Evolutionary conservation across 164 flowering plant species (phyloP).

Genomic region (Kalanchoe fedtschenkoi): DNA sequence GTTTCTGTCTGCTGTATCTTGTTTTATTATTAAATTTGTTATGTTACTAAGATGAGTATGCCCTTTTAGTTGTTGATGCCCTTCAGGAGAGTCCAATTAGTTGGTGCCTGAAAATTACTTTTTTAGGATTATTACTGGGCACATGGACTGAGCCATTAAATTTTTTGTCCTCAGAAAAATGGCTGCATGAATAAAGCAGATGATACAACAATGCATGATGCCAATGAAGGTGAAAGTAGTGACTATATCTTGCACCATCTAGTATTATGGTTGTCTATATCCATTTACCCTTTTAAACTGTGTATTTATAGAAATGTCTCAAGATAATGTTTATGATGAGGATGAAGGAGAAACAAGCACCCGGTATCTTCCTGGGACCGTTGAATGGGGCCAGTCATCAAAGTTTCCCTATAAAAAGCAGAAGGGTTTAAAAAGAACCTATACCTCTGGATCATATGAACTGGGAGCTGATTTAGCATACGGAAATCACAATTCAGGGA

Average conservation of each 20-base stretch:
- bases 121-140: no score
- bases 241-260: neutral
- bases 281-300: neutral
- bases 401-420: slow-evolving; percentile 45
- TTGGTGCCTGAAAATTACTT: no score
- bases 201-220: slow-evolving; percentile 51
- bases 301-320: slow-evolving; percentile 30
- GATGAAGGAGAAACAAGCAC: slow-evolving; percentile 71
- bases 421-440: slow-evolving; percentile 26
- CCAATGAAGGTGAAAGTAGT: slow-evolving; percentile 39
- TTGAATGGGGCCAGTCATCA: slow-evolving; percentile 43
- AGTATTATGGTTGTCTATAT: neutral
- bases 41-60: neutral
- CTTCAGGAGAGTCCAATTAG: neutral
- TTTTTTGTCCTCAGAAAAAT: slow-evolving; percentile 36
- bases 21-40: neutral
- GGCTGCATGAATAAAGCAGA: slow-evolving; percentile 60
- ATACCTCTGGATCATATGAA: slow-evolving; percentile 43
- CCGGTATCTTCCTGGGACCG: slow-evolving; percentile 44
- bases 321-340: slow-evolving; percentile 52
- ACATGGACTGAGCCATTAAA: neutral
- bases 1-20: neutral
- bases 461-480: slow-evolving; percentile 39
- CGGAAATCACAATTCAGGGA: slow-evolving; percentile 31
- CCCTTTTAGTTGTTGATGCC: neutral